These are phyloP conservation scores for Ceraceosorus bombacis DNA, from an alignment of 1,284 basidiomycete genomes.

Conservation along the genomic window DNA sequence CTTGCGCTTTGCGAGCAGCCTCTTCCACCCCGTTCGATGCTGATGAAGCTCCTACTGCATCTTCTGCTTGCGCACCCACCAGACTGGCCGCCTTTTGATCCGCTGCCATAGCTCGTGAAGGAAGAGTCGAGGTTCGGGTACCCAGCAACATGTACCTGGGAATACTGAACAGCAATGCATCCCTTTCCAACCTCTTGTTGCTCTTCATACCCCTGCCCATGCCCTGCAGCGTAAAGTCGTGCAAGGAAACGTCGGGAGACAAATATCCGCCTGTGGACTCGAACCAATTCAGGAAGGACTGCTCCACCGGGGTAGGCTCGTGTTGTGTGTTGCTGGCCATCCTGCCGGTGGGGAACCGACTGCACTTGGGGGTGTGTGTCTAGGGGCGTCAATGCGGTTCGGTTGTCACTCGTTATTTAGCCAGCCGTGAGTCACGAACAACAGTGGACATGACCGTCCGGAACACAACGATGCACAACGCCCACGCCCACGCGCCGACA, in stretches of 20 bases:
- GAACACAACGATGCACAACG: no score
- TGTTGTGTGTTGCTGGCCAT: not conserved
- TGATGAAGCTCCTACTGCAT: no score
- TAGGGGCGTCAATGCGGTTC: no score
- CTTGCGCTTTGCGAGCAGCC: not conserved
- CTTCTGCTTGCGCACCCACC: no score
- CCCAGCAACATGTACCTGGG: conserved; percentile 73
- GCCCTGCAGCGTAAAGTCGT: conserved; percentile 51
- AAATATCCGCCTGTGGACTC: not conserved
- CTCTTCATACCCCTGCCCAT: conserved; percentile 68
- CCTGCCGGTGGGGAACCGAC: not conserved
- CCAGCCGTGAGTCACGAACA: no score
- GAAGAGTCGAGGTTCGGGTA: conserved; percentile 65
- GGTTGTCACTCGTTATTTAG: no score
- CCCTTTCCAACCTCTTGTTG: conserved; percentile 64
- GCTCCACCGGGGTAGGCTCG: not conserved
- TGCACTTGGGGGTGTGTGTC: no score
- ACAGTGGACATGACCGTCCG: no score
- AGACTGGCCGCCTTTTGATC: no score
- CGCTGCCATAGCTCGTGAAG: conserved; percentile 25
- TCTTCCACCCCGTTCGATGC: not conserved
- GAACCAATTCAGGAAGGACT: not conserved
- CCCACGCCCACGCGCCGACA: no score
- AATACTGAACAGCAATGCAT: conserved; percentile 69
- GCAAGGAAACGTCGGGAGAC: conserved; percentile 39